These are phyloP conservation scores for Medakamo hakoo DNA, from an alignment of 139 green algal species.

Conservation along the genomic window DNA sequence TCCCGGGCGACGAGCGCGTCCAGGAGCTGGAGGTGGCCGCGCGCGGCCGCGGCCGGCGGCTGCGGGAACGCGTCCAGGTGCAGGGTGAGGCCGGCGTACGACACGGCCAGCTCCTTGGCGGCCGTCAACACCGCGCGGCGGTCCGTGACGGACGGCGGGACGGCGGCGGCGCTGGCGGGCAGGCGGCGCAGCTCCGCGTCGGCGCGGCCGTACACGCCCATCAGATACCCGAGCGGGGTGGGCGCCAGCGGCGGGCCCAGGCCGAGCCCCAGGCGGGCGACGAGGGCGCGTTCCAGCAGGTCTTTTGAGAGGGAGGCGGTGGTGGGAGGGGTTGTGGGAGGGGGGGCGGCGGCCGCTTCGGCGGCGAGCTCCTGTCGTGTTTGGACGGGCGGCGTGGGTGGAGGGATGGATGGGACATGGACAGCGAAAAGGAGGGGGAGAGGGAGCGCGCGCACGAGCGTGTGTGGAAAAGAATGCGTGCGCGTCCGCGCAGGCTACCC, in stretches of 20 bases:
- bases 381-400: no score
- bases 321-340: no score
- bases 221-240: not conserved
- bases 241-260: no score
- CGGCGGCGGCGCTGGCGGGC: no score
- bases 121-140: not conserved
- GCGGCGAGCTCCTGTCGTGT: not conserved
- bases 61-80: slow-evolving; percentile 60
- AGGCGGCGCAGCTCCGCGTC: not conserved
- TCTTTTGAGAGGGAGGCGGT: not conserved
- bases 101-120: slow-evolving; percentile 47
- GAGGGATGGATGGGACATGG: not conserved
- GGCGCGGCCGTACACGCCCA: not conserved
- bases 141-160: not conserved
- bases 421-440: not conserved
- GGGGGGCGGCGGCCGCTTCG: not conserved
- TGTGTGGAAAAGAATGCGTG: not conserved
- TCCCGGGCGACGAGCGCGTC: slow-evolving; percentile 21
- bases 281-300: not conserved
- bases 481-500: no score
- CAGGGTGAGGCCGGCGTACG: slow-evolving; percentile 62
- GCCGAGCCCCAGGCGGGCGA: not conserved
- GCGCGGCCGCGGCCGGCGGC: slow-evolving; percentile 17
- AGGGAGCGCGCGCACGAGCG: not conserved
- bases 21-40: slow-evolving; percentile 51